phyloP scores from a whole-genome alignment of 441 rosid species.

The Adansonia rubrostipa region DNA sequence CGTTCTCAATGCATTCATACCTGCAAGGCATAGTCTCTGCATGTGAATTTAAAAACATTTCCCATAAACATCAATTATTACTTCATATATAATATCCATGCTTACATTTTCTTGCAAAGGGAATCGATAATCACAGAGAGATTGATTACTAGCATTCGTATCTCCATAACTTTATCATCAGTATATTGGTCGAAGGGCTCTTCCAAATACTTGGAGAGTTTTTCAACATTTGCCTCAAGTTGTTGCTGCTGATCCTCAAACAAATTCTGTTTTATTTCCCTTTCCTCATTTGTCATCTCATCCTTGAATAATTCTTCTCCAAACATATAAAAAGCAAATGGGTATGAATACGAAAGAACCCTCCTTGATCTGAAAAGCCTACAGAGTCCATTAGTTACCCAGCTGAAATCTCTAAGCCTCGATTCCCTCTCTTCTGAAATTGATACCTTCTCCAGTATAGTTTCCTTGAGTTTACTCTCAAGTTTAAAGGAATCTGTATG shows the following conservation, averaged over 20 bases:
- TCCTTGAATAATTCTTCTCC: slow-evolving; percentile 71
- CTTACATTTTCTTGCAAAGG: slow-evolving; percentile 77
- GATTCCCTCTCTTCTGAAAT: slow-evolving; percentile 68
- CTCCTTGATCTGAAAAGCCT: slow-evolving; percentile 81
- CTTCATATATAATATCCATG: slow-evolving; percentile 4
- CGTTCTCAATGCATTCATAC: too few relatives aligned
- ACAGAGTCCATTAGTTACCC: slow-evolving; percentile 66
- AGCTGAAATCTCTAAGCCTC: slow-evolving; percentile 67
- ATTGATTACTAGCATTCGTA: slow-evolving; percentile 76
- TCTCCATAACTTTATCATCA: slow-evolving; percentile 62
- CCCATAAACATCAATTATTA: background rate
- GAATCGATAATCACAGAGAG: slow-evolving; percentile 55
- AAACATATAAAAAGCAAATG: slow-evolving; percentile 84
- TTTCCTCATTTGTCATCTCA: slow-evolving; percentile 65
- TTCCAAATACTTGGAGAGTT: slow-evolving; percentile 68
- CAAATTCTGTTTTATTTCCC: slow-evolving; percentile 61
- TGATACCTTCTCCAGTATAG: slow-evolving; percentile 59
- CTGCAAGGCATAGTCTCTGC: too few relatives aligned
- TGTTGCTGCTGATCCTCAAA: slow-evolving; percentile 89
- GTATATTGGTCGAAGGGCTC: slow-evolving; percentile 65
- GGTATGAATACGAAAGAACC: slow-evolving; percentile 75
- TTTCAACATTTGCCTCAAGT: slow-evolving; percentile 76
- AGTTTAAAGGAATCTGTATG: slow-evolving; percentile 73
- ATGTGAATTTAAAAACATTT: background rate
- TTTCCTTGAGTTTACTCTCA: slow-evolving; percentile 66